A percentile compares a stretch with the other conserved stretches of the same genome.
phyloP scores from a whole-genome alignment of 2,329 filamentous ascomycete species.

The Ophiostoma perfectum region DNA sequence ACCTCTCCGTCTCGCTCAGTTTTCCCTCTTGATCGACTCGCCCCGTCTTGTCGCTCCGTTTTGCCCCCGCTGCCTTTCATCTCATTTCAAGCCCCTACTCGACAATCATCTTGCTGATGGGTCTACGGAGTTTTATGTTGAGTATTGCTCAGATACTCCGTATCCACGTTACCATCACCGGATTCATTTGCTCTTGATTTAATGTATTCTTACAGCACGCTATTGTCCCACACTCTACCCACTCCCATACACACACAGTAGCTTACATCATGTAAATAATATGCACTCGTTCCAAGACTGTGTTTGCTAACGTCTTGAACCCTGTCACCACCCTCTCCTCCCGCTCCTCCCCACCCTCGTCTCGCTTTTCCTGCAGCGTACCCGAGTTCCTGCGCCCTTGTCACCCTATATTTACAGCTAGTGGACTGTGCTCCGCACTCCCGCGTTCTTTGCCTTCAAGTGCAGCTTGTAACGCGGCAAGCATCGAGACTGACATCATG shows the following conservation, averaged over 20 bases:
- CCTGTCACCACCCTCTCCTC: background rate
- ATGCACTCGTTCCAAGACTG: background rate
- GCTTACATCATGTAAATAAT: background rate
- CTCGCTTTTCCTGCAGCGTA: background rate
- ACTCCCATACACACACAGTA: too few species aligned
- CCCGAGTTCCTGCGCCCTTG: background rate
- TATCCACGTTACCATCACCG: background rate
- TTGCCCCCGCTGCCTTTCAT: background rate
- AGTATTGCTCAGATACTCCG: background rate
- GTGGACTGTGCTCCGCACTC: constrained; percentile 1
- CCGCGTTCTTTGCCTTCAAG: background rate
- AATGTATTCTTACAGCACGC: too few species aligned
- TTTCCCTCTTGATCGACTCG: constrained; percentile 12
- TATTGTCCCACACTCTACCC: too few species aligned
- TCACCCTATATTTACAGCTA: background rate
- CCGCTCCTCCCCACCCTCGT: background rate
- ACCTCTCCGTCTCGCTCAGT: constrained; percentile 1
- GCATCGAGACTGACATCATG: too few species aligned
- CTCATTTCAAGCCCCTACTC: background rate
- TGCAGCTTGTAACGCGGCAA: background rate
- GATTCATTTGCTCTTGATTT: too few species aligned
- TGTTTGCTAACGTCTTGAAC: background rate
- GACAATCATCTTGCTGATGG: background rate
- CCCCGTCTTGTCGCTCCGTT: constrained; percentile 9
- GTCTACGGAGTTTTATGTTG: background rate